phyloP scores from a whole-genome alignment of 805 yeast species.

The Metschnikowia hibisci region DNA sequence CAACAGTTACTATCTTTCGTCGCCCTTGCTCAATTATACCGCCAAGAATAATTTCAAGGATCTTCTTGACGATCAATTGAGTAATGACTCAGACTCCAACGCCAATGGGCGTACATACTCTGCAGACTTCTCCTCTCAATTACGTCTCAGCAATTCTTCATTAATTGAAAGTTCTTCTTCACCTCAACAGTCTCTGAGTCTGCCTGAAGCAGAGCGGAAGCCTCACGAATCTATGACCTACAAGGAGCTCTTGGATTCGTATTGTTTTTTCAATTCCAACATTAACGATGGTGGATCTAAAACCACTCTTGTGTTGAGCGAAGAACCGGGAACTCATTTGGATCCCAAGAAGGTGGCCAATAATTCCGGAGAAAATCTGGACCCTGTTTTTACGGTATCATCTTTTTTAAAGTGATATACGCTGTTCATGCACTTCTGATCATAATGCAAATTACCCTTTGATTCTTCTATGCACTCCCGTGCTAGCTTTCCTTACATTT shows the following conservation, averaged over 20 bases:
- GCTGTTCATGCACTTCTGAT: too few relatives aligned
- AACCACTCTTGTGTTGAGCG: slow-evolving; percentile 18
- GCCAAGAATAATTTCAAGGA: slow-evolving; percentile 7
- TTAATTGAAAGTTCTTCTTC: slow-evolving; percentile 1
- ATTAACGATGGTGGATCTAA: slow-evolving; percentile 17
- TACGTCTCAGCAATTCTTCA: background rate
- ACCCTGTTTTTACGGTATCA: slow-evolving; percentile 13
- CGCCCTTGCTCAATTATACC: slow-evolving; percentile 30
- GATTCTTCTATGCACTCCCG: too few relatives aligned
- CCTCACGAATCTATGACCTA: slow-evolving; percentile 48
- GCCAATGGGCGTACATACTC: background rate
- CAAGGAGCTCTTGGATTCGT: slow-evolving; percentile 53
- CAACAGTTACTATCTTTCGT: slow-evolving; percentile 34
- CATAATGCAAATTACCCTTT: too few relatives aligned
- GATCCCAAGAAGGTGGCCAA: background rate
- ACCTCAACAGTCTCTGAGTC: background rate
- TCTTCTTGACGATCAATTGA: slow-evolving; percentile 3
- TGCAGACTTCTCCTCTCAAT: background rate
- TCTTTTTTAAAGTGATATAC: slow-evolving; percentile 11
- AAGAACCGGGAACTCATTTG: slow-evolving; percentile 7
- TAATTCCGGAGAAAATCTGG: background rate
- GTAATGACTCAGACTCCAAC: background rate
- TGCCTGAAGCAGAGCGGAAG: background rate
- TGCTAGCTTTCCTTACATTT: too few relatives aligned
- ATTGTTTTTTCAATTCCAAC: slow-evolving; percentile 50